Evolutionary conservation across 495 filamentous ascomycete genomes (phyloP).

Genomic region (Aspergillus diversus): DNA sequence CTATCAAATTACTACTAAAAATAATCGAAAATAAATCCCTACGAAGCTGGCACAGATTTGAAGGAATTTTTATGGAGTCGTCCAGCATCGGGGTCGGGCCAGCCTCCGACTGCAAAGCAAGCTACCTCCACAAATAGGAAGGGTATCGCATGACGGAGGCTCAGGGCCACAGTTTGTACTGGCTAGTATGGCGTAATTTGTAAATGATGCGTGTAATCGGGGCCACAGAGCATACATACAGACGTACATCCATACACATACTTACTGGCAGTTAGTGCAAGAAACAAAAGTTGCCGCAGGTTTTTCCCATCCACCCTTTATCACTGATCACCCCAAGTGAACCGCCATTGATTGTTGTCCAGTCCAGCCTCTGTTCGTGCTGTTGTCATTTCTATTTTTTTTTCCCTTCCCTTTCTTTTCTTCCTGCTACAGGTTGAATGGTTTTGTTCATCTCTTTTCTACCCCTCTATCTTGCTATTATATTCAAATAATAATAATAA

Average conservation of each 20-base stretch:
- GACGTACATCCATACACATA: background rate
- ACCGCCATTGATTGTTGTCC: slow-evolving; percentile 17
- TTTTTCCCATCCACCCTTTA: slow-evolving; percentile 16
- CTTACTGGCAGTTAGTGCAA: background rate
- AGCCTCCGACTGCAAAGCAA: background rate
- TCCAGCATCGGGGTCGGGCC: too few species aligned
- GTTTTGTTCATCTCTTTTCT: background rate
- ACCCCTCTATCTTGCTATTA: background rate
- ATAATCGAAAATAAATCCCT: background rate
- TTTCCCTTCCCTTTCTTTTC: slow-evolving; percentile 26
- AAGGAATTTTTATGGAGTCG: too few species aligned
- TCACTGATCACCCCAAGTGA: slow-evolving; percentile 20
- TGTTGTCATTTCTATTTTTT: slow-evolving; percentile 15
- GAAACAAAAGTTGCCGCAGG: background rate
- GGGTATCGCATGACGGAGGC: background rate
- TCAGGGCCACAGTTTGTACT: background rate
- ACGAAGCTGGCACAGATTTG: background rate
- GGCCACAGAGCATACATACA: background rate
- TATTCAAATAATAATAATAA: slow-evolving; percentile 13
- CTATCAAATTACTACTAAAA: background rate
- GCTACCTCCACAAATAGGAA: background rate
- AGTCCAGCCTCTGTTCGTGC: slow-evolving; percentile 17
- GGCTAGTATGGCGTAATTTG: slow-evolving; percentile 1
- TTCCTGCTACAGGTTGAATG: slow-evolving; percentile 9
- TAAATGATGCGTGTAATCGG: slow-evolving; percentile 1